Percentiles rank a stretch among this genome's conserved stretches.
phyloP scores from a whole-genome alignment of 306 rosid genomes.

The Cucurbita pepo region DNA sequence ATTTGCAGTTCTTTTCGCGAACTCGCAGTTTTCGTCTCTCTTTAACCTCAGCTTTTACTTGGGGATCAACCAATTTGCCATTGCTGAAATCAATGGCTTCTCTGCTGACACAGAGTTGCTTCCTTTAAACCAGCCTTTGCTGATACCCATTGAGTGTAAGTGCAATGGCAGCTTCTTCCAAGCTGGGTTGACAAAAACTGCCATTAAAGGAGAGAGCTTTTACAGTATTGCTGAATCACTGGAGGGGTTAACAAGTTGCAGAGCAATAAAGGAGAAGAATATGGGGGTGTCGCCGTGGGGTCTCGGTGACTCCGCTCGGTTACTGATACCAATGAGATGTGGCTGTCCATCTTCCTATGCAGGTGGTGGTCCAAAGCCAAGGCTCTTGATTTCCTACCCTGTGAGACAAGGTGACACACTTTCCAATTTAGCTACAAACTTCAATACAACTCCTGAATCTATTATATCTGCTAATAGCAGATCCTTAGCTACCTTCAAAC shows the following conservation, averaged over 20 bases:
- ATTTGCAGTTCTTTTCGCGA: constrained; percentile 48
- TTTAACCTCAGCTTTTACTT: constrained; percentile 55
- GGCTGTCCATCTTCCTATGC: constrained; percentile 49
- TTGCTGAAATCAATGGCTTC: constrained; percentile 53
- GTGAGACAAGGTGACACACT: constrained; percentile 45
- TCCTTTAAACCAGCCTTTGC: constrained; percentile 35
- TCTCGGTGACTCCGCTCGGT: constrained; percentile 21
- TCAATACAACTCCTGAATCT: constrained; percentile 44
- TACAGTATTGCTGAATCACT: constrained; percentile 44
- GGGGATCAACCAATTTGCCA: constrained; percentile 33
- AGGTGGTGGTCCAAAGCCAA: constrained; percentile 20
- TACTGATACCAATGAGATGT: constrained; percentile 62
- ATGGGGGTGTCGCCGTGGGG: constrained; percentile 39
- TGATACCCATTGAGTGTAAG: constrained; percentile 59
- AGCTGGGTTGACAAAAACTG: constrained; percentile 37
- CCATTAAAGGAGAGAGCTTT: constrained; percentile 56
- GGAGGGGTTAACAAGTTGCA: constrained; percentile 64
- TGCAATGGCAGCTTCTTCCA: constrained; percentile 38
- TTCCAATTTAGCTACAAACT: constrained; percentile 47
- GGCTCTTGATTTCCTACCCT: constrained; percentile 53
- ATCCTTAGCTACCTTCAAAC: constrained; percentile 13
- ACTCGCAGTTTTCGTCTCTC: constrained; percentile 53
- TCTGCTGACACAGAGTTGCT: constrained; percentile 53
- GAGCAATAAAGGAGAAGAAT: constrained; percentile 45
- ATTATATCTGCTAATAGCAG: constrained; percentile 37